phyloP scores from a whole-genome alignment of 495 filamentous ascomycete species.

The Diplogelasinospora grovesii region DNA sequence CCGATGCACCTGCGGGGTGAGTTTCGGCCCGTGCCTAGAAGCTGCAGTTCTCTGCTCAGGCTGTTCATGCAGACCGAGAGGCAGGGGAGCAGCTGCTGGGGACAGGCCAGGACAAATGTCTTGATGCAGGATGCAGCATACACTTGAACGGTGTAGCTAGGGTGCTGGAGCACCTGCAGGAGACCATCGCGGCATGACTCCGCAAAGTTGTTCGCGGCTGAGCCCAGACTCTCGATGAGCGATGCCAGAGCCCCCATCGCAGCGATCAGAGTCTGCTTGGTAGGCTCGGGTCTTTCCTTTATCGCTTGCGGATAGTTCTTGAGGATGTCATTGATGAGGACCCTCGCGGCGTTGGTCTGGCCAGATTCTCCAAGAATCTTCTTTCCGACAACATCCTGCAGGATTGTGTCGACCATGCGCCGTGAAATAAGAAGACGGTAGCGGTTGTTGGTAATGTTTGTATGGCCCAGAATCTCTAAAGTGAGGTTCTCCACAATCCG shows the following conservation, averaged over 20 bases:
- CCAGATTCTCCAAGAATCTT: conserved; percentile 83
- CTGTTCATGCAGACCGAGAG: conserved; percentile 97
- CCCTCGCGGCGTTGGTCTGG: conserved; percentile 72
- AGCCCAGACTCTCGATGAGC: conserved; percentile 71
- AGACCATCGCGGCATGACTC: conserved; percentile 82
- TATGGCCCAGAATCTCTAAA: conserved; percentile 68
- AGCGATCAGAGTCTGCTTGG: conserved; percentile 75
- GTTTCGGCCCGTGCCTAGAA: conserved; percentile 68
- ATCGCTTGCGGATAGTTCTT: conserved; percentile 93
- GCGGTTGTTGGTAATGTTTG: conserved; percentile 71
- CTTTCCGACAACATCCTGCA: conserved; percentile 77
- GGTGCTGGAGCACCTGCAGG: conserved; percentile 86
- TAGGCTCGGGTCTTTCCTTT: conserved; percentile 85
- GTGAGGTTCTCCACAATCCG: conserved; percentile 77
- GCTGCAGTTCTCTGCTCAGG: conserved; percentile 74
- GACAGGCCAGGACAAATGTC: conserved; percentile 80
- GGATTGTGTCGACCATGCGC: conserved; percentile 73
- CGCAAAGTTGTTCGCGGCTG: conserved; percentile 66
- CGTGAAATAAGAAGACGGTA: conserved; percentile 82
- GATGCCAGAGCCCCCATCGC: conserved; percentile 74
- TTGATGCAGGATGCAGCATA: conserved; percentile 80
- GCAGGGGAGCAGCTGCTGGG: conserved; percentile 83
- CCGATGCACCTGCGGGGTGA: conserved; percentile 81
- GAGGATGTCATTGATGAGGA: conserved; percentile 77
- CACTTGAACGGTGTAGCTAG: conserved; percentile 92